Base-by-base conservation (phyloP, 306 rosid species). In the Rosa rugosa region DNA sequence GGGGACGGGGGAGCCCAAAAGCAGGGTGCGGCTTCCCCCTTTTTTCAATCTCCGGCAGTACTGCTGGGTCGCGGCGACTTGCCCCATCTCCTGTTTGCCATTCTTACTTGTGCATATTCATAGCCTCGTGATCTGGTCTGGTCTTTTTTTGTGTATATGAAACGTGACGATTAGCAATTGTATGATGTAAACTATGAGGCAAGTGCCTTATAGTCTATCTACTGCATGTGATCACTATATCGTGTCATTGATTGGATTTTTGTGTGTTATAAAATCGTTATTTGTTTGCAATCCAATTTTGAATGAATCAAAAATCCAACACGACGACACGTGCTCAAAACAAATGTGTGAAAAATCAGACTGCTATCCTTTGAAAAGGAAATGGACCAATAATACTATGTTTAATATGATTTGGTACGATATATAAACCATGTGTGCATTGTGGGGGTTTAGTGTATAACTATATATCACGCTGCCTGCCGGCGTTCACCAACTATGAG, bases 191-290 rank as follows among this genome's bases (percentile, higher is more conserved):
- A 46, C n/a, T 31, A 23, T 6, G 69, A 27, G 46, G 79, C 67
- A 75, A 34, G 36, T 62, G 59, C 71, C 71, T 31, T 31, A 23
- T 5, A 63, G 66, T 64, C 71, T 13, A 10, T 66, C 11, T n/a
- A 42, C 42, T 9, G 31, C 31, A 27, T 27, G 27, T 64, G 11
- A 8, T 27, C 20, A 11, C 40, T 27, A 25, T 11, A 14, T 22
- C 4, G 44, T 23, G 78, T 73, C 78, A 41, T 60, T 50, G 22
- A 23, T 54, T 59, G 51, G 77, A 73, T 14, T 42, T 57, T 42
- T 75, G 78, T 41, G 12, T 31, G 57, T 5, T 49, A 49, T 31
- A 27, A 71, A 49, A 71, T 49, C 18, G 27, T 34, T 54, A 4
- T 38, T 14, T 67, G 42, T 34, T 1, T 54, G 50, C 66, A 12